These are phyloP conservation scores for Tremella fuciformis DNA, from an alignment of 768 basidiomycete genomes.

Conservation along the genomic window DNA sequence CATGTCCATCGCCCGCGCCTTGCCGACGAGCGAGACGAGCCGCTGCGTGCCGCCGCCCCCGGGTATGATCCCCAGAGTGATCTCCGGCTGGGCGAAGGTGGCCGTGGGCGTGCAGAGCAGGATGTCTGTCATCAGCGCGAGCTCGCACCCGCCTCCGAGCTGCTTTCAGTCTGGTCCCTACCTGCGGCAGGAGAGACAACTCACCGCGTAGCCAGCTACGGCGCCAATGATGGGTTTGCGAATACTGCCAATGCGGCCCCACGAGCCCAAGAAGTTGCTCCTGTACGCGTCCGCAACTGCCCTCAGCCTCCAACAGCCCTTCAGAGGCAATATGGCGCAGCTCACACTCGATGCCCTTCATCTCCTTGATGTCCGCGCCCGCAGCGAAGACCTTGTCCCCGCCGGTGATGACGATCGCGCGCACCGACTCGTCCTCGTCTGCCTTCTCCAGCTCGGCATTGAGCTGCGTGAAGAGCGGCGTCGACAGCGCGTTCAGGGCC, in stretches of 20 bases:
- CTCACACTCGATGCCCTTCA: constrained; percentile 90
- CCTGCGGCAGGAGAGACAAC: constrained; percentile 19
- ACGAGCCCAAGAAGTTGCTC: constrained; percentile 74
- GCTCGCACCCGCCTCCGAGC: constrained; percentile 96
- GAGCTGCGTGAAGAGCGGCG: constrained; percentile 75
- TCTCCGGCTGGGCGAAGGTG: constrained; percentile 92
- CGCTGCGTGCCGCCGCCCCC: constrained; percentile 94
- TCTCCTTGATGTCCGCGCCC: constrained; percentile 98
- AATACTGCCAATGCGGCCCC: constrained; percentile 69
- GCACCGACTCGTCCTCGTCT: constrained; percentile 67
- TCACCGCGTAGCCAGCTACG: constrained; percentile 83
- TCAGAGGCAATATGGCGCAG: not conserved
- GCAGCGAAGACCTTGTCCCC: constrained; percentile 92
- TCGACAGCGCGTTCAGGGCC: constrained; percentile 71
- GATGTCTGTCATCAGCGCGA: constrained; percentile 85
- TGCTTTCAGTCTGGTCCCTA: constrained; percentile 49
- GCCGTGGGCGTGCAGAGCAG: constrained; percentile 86
- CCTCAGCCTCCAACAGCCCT: constrained; percentile 3
- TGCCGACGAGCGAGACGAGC: constrained; percentile 78
- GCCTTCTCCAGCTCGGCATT: constrained; percentile 70
- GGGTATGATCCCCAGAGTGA: constrained; percentile 90
- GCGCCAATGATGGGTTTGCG: constrained; percentile 95
- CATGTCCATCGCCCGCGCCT: constrained; percentile 92
- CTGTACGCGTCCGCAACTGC: constrained; percentile 82
- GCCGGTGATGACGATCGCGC: constrained; percentile 88